These are phyloP conservation scores for Friedmanniomyces endolithicus DNA, from an alignment of 495 filamentous ascomycete genomes.

Conservation along the genomic window DNA sequence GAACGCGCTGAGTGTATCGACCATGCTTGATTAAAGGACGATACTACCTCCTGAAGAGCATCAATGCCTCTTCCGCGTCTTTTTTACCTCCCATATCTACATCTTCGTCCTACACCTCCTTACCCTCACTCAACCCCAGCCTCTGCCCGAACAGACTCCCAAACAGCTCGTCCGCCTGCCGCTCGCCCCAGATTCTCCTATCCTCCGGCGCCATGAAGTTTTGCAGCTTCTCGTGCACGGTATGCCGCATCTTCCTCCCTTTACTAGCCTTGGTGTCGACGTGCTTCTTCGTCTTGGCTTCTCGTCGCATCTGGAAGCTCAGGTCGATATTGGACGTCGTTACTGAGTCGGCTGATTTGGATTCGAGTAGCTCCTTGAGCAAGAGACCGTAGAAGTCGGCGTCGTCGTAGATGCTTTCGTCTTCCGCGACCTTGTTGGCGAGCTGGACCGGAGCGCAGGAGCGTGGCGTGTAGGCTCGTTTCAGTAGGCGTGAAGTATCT, in stretches of 20 bases:
- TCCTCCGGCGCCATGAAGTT: conserved; percentile 97
- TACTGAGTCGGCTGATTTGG: conserved; percentile 52
- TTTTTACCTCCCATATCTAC: conserved; percentile 40
- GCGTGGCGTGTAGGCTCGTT: conserved; percentile 51
- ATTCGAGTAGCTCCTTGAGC: conserved; percentile 82
- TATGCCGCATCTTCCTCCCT: conserved; percentile 82
- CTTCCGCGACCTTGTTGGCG: conserved; percentile 61
- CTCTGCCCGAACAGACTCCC: conserved; percentile 74
- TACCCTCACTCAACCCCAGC: conserved; percentile 58
- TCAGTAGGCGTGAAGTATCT: conserved; percentile 52
- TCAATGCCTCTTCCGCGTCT: conserved; percentile 49
- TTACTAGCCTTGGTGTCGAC: conserved; percentile 94
- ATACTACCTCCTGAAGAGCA: conserved; percentile 50
- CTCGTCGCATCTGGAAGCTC: conserved; percentile 48
- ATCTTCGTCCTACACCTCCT: conserved; percentile 38
- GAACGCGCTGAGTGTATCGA: no score
- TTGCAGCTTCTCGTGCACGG: conserved; percentile 89
- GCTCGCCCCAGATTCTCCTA: conserved; percentile 58
- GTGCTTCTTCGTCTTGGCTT: conserved; percentile 66
- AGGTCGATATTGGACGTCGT: conserved; percentile 35
- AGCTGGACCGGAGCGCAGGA: conserved; percentile 61
- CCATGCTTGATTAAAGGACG: no score
- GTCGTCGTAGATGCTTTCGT: conserved; percentile 73
- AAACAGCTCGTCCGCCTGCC: conserved; percentile 77
- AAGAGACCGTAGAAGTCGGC: conserved; percentile 85